A percentile compares a stretch with the other conserved stretches of the same genome.
Evolutionary conservation across 169 alveolate species (phyloP).

Genomic region (Babesia divergens): DNA sequence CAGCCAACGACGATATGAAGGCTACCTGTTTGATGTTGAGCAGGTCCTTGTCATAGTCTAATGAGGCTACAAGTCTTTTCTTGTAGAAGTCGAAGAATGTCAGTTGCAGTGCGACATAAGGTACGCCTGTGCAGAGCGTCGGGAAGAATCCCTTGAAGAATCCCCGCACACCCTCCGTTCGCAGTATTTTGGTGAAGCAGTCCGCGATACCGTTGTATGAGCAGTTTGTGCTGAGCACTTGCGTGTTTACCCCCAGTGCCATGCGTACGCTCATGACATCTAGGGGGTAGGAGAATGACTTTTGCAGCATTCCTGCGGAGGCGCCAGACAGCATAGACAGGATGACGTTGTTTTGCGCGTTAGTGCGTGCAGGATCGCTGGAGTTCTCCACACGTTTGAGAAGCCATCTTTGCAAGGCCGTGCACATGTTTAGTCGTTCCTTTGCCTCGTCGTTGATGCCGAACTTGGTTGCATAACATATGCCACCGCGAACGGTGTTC

Average conservation of each 20-base stretch:
- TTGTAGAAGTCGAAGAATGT: slow-evolving; percentile 76
- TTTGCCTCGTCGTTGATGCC: slow-evolving; percentile 80
- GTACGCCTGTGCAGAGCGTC: slow-evolving; percentile 80
- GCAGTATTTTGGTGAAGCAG: slow-evolving; percentile 68
- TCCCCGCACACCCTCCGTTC: slow-evolving; percentile 80
- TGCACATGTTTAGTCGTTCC: slow-evolving; percentile 44
- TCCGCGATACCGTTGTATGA: slow-evolving; percentile 64
- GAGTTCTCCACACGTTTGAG: neutral
- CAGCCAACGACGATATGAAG: slow-evolving; percentile 56
- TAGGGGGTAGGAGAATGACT: slow-evolving; percentile 78
- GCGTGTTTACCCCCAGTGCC: slow-evolving; percentile 82
- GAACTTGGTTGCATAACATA: slow-evolving; percentile 81
- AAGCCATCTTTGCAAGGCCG: slow-evolving; percentile 31
- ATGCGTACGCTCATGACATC: slow-evolving; percentile 82
- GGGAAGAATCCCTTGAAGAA: slow-evolving; percentile 81
- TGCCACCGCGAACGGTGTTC: slow-evolving; percentile 80
- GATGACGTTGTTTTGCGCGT: slow-evolving; percentile 24
- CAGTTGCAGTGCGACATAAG: slow-evolving; percentile 85
- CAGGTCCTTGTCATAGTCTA: neutral
- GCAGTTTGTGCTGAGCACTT: slow-evolving; percentile 54
- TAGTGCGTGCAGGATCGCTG: neutral
- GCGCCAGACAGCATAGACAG: slow-evolving; percentile 78
- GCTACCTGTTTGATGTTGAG: slow-evolving; percentile 60
- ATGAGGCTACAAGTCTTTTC: slow-evolving; percentile 10
- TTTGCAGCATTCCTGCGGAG: slow-evolving; percentile 81